phyloP scores from a whole-genome alignment of 345 rosid species.

The Populus nigra region DNA sequence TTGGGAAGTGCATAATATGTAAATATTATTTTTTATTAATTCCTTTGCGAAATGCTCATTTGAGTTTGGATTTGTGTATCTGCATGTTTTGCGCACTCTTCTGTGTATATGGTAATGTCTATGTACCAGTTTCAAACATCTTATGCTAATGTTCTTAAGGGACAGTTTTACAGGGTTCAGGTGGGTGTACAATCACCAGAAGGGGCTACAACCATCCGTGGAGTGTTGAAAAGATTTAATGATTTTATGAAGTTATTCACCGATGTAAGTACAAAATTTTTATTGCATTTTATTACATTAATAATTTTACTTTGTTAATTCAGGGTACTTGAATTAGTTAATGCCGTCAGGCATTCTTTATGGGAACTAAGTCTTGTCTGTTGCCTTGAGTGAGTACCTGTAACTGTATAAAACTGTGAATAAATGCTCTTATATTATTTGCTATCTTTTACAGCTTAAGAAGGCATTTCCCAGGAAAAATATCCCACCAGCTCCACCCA shows the following conservation, averaged over 20 bases:
- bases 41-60: not conserved
- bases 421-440: conserved; percentile 15
- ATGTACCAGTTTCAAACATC: conserved; percentile 2
- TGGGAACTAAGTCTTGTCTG: not conserved
- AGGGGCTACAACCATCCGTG: conserved; percentile 66
- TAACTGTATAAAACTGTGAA: not conserved
- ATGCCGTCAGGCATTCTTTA: not conserved
- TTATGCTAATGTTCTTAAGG: conserved; percentile 49
- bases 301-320: not conserved
- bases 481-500: conserved; percentile 88
- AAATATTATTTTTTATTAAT: not conserved
- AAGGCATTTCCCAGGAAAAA: conserved; percentile 69
- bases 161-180: conserved; percentile 99
- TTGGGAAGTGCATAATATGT: not conserved
- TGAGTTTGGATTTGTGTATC: not conserved
- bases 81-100: not conserved
- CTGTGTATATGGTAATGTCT: not conserved
- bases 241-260: conserved; percentile 78
- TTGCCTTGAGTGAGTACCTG: not conserved
- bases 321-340: not conserved
- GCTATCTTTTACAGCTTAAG: conserved; percentile 60
- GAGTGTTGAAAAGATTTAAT: conserved; percentile 87
- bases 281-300: not conserved
- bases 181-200: conserved; percentile 87
- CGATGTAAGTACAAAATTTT: conserved; percentile 55